Evolutionary conservation across 805 yeast genomes (phyloP), one percentile per base, ranked within the genome.

Genomic region (Ogataea wickerhamii): DNA sequence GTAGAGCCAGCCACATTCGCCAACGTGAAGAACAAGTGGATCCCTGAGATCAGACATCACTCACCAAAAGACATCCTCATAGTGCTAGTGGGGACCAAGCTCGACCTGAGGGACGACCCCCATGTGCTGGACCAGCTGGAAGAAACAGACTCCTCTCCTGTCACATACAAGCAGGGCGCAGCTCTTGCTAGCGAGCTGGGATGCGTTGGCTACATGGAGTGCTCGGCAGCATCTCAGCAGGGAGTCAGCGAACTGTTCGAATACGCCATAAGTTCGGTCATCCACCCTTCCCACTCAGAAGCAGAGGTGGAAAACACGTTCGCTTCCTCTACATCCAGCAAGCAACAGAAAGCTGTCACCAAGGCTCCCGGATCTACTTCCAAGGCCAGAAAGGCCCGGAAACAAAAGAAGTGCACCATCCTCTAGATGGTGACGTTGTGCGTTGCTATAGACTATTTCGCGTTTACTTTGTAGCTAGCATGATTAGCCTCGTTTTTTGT

Each of bases 201-300:
- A 2, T 82, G 93, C 24, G 73, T 81, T 47, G 76, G 74, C 35
- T 87, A 85, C 60, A 66, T 84, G 44, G 96, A 88, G 66, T 87
- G 96, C 61, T 86, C 95, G 4, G 95, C 96, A 6, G 83, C 89
- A 10, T 82, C 91, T 16, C 96, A 87, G 63, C 74, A 72, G 37
- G 96, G 96, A 37, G 87, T 88, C 32, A 83, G 82, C 56, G 83
- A 82, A 39, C 83, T 87, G 5, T 88, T 88, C 51, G 95, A 88
- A 52, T 78, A 67, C 41, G 94, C 95, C 7, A 87, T 87, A 26
- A 74, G 78, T 45, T 71, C 81, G 0, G 89, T 82, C 10, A 70
- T 82, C 38, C 64, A 70, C 44, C 78, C 80, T 20, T 75, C 79
- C 20, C 25, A 32, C 16, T 11, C 25, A 21, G 21, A 52, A 36